A percentile compares a stretch with the other conserved stretches of the same genome.
phyloP scores from a whole-genome alignment of 306 rosid genomes.

The Vigna radiata region DNA sequence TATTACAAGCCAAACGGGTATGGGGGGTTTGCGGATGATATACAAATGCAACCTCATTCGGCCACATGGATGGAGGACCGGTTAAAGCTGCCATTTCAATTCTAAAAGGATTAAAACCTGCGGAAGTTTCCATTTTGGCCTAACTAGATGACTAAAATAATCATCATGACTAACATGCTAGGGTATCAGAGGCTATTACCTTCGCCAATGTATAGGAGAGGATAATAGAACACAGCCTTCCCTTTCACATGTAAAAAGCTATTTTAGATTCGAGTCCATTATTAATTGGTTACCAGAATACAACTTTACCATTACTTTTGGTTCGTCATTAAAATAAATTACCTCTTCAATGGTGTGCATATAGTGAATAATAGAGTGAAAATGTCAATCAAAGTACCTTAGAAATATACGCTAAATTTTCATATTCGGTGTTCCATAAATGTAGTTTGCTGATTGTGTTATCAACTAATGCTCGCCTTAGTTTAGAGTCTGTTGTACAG shows the following conservation, averaged over 20 bases:
- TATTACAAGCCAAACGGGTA: neutral
- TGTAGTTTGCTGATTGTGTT: neutral
- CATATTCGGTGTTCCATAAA: constrained; percentile 3
- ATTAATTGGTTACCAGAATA: neutral
- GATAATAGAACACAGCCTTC: neutral
- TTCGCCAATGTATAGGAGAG: neutral
- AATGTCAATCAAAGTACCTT: neutral
- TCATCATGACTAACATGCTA: neutral
- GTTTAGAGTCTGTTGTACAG: neutral
- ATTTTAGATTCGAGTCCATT: neutral
- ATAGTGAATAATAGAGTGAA: constrained; percentile 19
- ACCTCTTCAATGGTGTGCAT: neutral
- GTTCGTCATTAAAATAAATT: neutral
- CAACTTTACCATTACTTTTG: neutral
- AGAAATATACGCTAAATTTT: neutral
- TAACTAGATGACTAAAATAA: neutral
- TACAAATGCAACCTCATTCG: constrained; percentile 6
- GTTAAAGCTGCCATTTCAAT: constrained; percentile 9
- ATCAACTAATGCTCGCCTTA: neutral
- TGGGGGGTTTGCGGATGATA: constrained; percentile 11
- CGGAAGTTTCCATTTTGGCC: constrained; percentile 17
- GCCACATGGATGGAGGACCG: neutral
- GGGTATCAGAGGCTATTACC: neutral
- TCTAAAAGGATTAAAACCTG: constrained; percentile 10
- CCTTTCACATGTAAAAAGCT: neutral